phyloP scores from a whole-genome alignment of 2,329 filamentous ascomycete species.

The Cladosporium sp. region DNA sequence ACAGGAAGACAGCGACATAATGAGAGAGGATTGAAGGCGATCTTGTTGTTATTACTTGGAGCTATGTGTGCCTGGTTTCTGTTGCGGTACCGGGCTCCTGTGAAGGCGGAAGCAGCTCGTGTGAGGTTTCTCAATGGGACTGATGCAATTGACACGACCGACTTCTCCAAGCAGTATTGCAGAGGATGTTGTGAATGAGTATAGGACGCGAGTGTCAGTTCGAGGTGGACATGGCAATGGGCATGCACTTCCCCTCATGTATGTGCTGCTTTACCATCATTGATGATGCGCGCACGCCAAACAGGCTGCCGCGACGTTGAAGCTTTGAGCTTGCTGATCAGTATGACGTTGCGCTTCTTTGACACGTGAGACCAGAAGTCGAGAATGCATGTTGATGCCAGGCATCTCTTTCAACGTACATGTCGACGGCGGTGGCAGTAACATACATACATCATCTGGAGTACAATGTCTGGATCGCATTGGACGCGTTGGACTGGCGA shows the following conservation, averaged over 20 bases:
- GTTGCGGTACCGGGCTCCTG: neutral
- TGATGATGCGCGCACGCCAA: conserved; percentile 1
- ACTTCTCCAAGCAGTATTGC: neutral
- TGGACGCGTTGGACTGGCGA: neutral
- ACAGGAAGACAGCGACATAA: conserved; percentile 58
- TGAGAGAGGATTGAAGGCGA: conserved; percentile 27
- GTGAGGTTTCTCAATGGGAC: neutral
- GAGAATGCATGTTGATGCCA: neutral
- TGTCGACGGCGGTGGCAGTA: neutral
- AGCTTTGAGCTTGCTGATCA: conserved; percentile 5
- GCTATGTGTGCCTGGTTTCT: neutral
- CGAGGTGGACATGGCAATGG: neutral
- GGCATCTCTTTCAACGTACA: neutral
- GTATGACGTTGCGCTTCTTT: neutral
- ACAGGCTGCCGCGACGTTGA: conserved; percentile 2
- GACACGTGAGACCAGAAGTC: neutral
- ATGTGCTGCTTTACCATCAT: neutral
- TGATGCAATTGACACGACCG: neutral
- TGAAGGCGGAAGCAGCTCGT: neutral
- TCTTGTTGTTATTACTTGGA: conserved; percentile 4
- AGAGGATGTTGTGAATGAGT: neutral
- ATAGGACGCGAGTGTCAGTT: neutral
- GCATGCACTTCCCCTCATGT: neutral
- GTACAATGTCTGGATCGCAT: neutral
- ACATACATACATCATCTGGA: neutral